Percentiles rank a stretch among this genome's conserved stretches.
Evolutionary conservation across 2,329 filamentous ascomycete species (phyloP).

Genomic region (Neofusicoccum sp.): DNA sequence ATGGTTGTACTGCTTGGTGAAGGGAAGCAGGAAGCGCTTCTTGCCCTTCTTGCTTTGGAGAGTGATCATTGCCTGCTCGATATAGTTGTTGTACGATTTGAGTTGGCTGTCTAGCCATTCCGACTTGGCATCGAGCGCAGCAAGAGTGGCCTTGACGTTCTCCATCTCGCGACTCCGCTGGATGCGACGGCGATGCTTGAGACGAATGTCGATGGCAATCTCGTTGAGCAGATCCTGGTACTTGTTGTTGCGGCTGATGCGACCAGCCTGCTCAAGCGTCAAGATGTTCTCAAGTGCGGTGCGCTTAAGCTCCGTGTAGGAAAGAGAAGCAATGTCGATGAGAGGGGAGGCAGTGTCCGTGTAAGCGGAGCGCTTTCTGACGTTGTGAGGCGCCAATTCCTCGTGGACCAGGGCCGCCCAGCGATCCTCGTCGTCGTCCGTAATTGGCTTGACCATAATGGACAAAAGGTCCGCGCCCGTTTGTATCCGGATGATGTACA

Average conservation of each 20-base stretch:
- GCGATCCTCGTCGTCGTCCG: constrained; percentile 82
- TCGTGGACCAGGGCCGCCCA: constrained; percentile 83
- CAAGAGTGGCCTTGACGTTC: constrained; percentile 73
- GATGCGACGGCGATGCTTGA: constrained; percentile 89
- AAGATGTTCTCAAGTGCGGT: constrained; percentile 94
- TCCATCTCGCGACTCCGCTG: constrained; percentile 92
- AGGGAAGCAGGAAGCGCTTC: constrained; percentile 91
- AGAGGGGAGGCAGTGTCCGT: constrained; percentile 56
- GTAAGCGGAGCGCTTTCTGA: constrained; percentile 78
- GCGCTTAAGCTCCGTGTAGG: constrained; percentile 89
- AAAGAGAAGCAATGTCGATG: constrained; percentile 86
- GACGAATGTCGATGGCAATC: constrained; percentile 94
- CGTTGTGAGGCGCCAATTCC: constrained; percentile 63
- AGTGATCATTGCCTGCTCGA: constrained; percentile 97
- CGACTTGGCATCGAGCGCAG: constrained; percentile 81
- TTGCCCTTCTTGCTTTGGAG: constrained; percentile 96
- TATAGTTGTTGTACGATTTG: constrained; percentile 98
- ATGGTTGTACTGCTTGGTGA: constrained; percentile 98
- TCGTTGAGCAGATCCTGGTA: constrained; percentile 99
- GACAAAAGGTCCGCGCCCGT: constrained; percentile 90
- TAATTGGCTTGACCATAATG: constrained; percentile 89
- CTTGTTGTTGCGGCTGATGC: constrained; percentile 82
- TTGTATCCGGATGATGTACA: constrained; percentile 98
- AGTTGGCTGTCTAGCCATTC: constrained; percentile 92
- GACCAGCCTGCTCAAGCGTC: constrained; percentile 80